Base-by-base conservation (phyloP, 208 protist species). In the Balamuthia mandrillaris region DNA sequence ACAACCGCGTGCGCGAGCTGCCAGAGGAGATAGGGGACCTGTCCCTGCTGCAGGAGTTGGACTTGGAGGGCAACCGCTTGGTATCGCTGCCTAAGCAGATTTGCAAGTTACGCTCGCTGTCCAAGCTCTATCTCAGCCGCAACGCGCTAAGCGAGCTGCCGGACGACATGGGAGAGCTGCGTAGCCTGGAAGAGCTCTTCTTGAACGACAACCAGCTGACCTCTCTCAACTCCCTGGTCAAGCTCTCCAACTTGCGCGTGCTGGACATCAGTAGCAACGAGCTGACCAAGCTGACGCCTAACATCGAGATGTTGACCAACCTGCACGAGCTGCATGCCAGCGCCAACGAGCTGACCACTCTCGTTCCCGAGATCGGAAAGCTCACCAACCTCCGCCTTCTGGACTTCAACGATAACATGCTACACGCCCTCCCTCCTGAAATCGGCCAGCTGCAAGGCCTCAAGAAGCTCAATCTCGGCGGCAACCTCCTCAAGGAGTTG, bases 171-270 rank as follows among this genome's bases (percentile, higher is more conserved):
- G 78, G 78, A 2, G 42, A 65, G 81, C 81, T 88, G 31, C 72
- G 54, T 37, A 33, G 79, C 37, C 78, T 88, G 1, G 45, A 66
- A 35, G 52, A 74, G 58, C 86, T 88, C 33, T 74, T 86, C 56
- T 54, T 88, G 21, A 78, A 86, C 65, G 86, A 86, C 60, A 88
- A 88, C 63, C 81, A 87, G 27, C 45, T 88, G 47, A 58, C 60
- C 41, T 44, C 44, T 21, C 24, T 63, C 35, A 41, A 51, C 7
- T 83, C 75, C 10, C 27, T 86, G 56, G 42, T 72, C 42, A 35
- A 63, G 81, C 52, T 79, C 21, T 41, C 44, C 39, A 52, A 52
- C n/a, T 60, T 81, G 51, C 84, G 49, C 37, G 84, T 84, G 68
- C 44, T 87, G 47, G 84, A 84, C 45, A 77, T 77, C 39, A 77